A percentile compares a stretch with the other conserved stretches of the same genome.
These are phyloP conservation scores for Sonneratia alba DNA, from an alignment of 345 rosid species.

Conservation along the genomic window DNA sequence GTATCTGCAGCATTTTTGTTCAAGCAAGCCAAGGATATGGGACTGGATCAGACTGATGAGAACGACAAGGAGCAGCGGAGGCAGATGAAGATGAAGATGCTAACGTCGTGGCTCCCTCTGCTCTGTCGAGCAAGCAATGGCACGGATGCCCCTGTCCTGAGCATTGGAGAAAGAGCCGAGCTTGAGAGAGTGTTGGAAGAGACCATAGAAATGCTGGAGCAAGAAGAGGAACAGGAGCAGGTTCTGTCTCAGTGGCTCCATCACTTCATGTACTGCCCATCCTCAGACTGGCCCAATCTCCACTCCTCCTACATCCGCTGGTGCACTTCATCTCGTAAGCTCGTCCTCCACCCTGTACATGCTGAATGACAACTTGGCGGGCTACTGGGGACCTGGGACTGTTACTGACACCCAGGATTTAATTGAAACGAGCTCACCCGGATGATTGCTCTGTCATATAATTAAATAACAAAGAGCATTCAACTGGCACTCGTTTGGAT, in stretches of 20 bases:
- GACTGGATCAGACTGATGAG: constrained; percentile 25
- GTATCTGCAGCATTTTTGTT: constrained; percentile 51
- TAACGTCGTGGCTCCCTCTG: constrained; percentile 69
- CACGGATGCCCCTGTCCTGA: constrained; percentile 52
- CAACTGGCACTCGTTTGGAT: too few species aligned
- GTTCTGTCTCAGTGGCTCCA: constrained; percentile 81
- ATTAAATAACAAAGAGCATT: too few species aligned
- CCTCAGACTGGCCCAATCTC: constrained; percentile 93
- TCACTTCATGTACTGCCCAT: constrained; percentile 51
- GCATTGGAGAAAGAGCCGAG: constrained; percentile 34
- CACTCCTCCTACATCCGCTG: constrained; percentile 50
- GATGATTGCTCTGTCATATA: too few species aligned
- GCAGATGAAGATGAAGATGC: constrained; percentile 46
- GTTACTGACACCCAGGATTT: too few species aligned
- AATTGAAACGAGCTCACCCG: too few species aligned
- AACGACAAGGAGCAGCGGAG: constrained; percentile 26
- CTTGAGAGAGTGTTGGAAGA: constrained; percentile 55
- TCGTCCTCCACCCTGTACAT: constrained; percentile 17
- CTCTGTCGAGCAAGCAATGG: constrained; percentile 67
- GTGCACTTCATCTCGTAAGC: constrained; percentile 64
- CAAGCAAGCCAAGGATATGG: constrained; percentile 51
- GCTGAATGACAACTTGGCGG: not conserved
- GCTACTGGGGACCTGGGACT: not conserved
- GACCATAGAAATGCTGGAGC: constrained; percentile 39
- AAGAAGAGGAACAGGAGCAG: constrained; percentile 54